Evolutionary conservation across 1,139 yeast genomes (phyloP).

Genomic region (Blastobotrys proliferans): DNA sequence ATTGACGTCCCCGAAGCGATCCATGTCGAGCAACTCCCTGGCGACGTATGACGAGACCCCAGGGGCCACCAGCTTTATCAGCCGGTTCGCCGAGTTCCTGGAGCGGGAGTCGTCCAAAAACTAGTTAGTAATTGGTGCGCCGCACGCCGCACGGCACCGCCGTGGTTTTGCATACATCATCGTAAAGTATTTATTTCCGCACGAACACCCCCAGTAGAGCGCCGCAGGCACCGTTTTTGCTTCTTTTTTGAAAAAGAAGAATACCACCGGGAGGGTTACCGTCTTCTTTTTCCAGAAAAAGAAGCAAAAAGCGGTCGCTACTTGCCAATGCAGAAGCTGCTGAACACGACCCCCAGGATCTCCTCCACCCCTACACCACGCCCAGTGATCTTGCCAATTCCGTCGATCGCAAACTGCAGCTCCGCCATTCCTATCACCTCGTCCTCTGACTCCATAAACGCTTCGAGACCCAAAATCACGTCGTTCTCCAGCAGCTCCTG

Average conservation of each 20-base stretch:
- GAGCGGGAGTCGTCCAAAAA: conserved; percentile 63
- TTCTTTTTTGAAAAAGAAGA: not conserved
- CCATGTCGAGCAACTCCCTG: conserved; percentile 18
- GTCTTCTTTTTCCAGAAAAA: not conserved
- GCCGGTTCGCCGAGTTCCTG: conserved; percentile 83
- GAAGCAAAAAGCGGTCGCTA: conserved; percentile 37
- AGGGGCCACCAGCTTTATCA: conserved; percentile 64
- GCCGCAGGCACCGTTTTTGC: not conserved
- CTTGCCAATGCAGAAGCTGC: conserved; percentile 92
- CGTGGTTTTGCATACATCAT: too few relatives aligned
- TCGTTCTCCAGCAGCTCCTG: conserved; percentile 69
- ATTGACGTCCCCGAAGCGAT: conserved; percentile 19
- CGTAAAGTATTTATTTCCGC: not conserved
- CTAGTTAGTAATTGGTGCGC: too few relatives aligned
- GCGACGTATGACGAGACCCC: conserved; percentile 33
- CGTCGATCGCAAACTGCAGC: conserved; percentile 69
- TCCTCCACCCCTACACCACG: conserved; percentile 87
- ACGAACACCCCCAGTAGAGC: not conserved
- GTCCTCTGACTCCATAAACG: conserved; percentile 67
- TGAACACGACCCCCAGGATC: conserved; percentile 82
- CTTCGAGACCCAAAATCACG: conserved; percentile 66
- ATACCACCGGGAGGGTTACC: not conserved
- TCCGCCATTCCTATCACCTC: conserved; percentile 81
- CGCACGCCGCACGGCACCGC: too few relatives aligned
- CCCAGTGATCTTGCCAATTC: conserved; percentile 90